A percentile compares a stretch with the other conserved stretches of the same genome.
phyloP scores from a whole-genome alignment of 1,284 basidiomycete species.

The Cutaneotrichosporon arboriforme region DNA sequence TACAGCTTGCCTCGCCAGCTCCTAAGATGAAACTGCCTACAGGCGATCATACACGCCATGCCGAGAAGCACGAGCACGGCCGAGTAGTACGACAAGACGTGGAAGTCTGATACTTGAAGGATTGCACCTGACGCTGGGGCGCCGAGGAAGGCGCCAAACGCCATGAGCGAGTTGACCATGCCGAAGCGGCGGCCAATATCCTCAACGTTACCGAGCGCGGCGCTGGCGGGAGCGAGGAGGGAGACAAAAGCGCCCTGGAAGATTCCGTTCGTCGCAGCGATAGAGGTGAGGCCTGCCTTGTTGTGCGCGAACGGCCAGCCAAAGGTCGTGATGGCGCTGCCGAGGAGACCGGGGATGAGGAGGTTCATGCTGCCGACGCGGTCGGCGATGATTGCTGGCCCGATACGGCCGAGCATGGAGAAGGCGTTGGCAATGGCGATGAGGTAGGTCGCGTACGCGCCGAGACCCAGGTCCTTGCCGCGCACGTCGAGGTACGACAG shows the following conservation, averaged over 20 bases:
- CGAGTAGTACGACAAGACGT: constrained; percentile 21
- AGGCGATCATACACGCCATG: constrained; percentile 2
- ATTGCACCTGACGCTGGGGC: constrained; percentile 19
- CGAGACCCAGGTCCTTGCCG: constrained; percentile 14
- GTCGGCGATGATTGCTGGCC: constrained; percentile 20
- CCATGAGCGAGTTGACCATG: constrained; percentile 20
- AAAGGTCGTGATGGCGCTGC: constrained; percentile 20
- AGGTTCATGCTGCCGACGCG: constrained; percentile 19
- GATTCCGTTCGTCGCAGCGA: constrained; percentile 22
- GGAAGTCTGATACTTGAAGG: constrained; percentile 4
- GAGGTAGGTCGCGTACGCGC: constrained; percentile 18
- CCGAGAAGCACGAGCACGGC: constrained; percentile 13
- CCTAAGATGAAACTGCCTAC: constrained; percentile 4
- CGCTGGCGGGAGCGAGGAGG: constrained; percentile 24
- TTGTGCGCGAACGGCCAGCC: constrained; percentile 23
- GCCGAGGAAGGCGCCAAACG: constrained; percentile 15
- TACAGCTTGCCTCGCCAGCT: constrained; percentile 6
- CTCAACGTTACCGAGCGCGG: constrained; percentile 21
- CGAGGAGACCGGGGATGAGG: constrained; percentile 18
- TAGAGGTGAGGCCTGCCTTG: constrained; percentile 16
- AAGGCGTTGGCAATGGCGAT: constrained; percentile 22
- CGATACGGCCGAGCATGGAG: constrained; percentile 16
- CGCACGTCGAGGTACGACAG: constrained; percentile 20
- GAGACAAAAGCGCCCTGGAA: constrained; percentile 25
- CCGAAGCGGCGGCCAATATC: constrained; percentile 28